Conservation (phyloP, 768 basidiomycete genomes). For the Lanmaoa pseudosensibilis region DNA sequence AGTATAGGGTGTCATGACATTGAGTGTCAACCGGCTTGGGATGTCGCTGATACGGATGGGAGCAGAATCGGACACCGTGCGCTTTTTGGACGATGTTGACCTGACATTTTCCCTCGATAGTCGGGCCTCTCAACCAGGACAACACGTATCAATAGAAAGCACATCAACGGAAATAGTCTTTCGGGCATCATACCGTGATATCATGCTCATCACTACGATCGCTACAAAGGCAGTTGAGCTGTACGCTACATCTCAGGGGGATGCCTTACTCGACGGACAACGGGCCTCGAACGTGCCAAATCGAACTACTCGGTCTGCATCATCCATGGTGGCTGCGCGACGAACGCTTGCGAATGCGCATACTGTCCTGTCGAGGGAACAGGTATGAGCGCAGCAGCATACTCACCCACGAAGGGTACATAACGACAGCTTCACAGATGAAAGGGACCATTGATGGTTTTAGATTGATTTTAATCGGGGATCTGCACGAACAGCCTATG, state of each 20-base stretch:
- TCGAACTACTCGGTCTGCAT: not conserved
- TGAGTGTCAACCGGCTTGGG: conserved; percentile 78
- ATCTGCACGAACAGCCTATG: conserved; percentile 92
- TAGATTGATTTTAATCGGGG: conserved; percentile 90
- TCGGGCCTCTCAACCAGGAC: conserved; percentile 65
- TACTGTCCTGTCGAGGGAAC: conserved; percentile 73
- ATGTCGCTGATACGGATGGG: conserved; percentile 96
- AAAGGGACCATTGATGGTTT: conserved; percentile 89
- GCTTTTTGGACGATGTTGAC: conserved; percentile 92
- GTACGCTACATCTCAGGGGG: conserved; percentile 49
- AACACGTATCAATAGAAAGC: conserved; percentile 84
- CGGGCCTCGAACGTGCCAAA: conserved; percentile 11
- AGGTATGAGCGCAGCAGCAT: conserved; percentile 48
- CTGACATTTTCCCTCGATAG: conserved; percentile 85
- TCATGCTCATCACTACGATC: conserved; percentile 83
- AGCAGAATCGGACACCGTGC: conserved; percentile 73
- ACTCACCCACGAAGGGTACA: not conserved
- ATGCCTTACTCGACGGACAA: conserved; percentile 4
- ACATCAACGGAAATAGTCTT: conserved; percentile 81
- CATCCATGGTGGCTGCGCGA: conserved; percentile 5
- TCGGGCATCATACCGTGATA: conserved; percentile 93
- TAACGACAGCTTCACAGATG: conserved; percentile 47
- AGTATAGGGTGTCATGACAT: conserved; percentile 69
- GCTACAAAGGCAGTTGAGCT: conserved; percentile 83
- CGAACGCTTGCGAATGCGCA: conserved; percentile 38